Evolutionary conservation across 2,329 filamentous ascomycete genomes (phyloP), one percentile per base, ranked within the genome.

Genomic region (Fusarium caatingaense): DNA sequence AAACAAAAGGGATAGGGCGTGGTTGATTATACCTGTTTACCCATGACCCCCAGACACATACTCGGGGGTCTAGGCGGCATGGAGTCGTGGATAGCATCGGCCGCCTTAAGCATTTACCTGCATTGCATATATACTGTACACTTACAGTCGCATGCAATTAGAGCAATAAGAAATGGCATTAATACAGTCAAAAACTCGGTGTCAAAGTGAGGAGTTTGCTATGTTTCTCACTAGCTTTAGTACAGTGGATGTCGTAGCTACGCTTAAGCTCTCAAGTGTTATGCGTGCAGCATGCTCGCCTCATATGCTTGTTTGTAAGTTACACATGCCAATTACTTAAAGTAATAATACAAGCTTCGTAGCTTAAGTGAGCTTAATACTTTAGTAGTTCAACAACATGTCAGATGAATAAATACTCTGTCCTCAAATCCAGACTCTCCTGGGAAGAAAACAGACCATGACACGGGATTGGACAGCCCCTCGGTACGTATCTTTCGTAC

Each of bases 51-150:
- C 44, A 57, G 32, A 27, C 21, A 51, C 30, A 51, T 51, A 62
- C 44, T 64, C 54, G 47, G 63, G 48, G 63, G 66, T 73, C 55
- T 66, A 66, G 61, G 72, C 61, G 47, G 70, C 64, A 62, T 57
- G 48, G 58, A 69, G 56, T 64, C 59, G 57, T 71, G 68, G 64
- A 64, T 66, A 56, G 55, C 63, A 73, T 72, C 59, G 53, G 42
- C 62, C 65, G 55, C 46, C 46, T 56, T 61, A 50, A 64, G 62
- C 60, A 61, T 60, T 60, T 42, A 64, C 56, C 54, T 66, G 61
- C 64, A 57, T 74, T 72, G 71, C 66, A 72, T 74, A 70, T 60
- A 41, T 60, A 49, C 60, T 65, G 63, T 49, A 56, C 44, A 40
- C 18, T 27, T 64, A 41, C 60, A 59, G 55, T 44, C 41, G 23